phyloP scores from a whole-genome alignment of 2,329 filamentous ascomycete species.

The Calonectria pseudoturangicola region DNA sequence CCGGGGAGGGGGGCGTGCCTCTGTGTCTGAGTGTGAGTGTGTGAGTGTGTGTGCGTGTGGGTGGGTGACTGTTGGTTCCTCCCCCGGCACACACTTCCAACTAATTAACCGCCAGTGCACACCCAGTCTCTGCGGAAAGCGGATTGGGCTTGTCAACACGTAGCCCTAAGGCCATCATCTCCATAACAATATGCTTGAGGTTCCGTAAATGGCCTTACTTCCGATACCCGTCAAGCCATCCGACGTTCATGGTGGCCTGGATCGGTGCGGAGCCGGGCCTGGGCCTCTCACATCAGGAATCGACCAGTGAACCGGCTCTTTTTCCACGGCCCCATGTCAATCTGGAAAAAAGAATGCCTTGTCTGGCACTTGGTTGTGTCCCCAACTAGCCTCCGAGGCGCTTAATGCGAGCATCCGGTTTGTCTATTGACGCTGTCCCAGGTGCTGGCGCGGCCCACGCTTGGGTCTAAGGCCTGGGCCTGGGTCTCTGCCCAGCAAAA shows the following conservation, averaged over 20 bases:
- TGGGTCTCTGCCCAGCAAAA: no score
- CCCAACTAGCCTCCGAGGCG: slow-evolving; percentile 38
- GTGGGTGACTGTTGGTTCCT: slow-evolving; percentile 38
- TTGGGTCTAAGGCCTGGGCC: slow-evolving; percentile 7
- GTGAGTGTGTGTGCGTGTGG: slow-evolving; percentile 32
- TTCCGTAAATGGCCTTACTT: slow-evolving; percentile 16
- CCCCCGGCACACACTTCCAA: slow-evolving; percentile 15
- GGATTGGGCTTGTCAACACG: slow-evolving; percentile 24
- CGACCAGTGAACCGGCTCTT: slow-evolving; percentile 2
- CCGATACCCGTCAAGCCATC: slow-evolving; percentile 8
- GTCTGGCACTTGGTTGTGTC: background rate
- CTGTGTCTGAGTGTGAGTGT: background rate
- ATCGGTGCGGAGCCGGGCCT: slow-evolving; percentile 13
- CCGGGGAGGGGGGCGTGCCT: slow-evolving; percentile 22
- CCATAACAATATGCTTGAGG: slow-evolving; percentile 23
- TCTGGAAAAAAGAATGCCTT: slow-evolving; percentile 42
- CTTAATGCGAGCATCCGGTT: slow-evolving; percentile 51
- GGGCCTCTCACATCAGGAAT: background rate
- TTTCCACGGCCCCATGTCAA: slow-evolving; percentile 3
- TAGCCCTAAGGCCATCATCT: slow-evolving; percentile 31
- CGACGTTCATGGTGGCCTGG: background rate
- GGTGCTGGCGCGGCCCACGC: slow-evolving; percentile 30
- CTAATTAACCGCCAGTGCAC: slow-evolving; percentile 26
- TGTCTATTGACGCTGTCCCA: slow-evolving; percentile 48
- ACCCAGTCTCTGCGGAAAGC: slow-evolving; percentile 15